Evolutionary conservation across 768 basidiomycete genomes (phyloP).

Genomic region (Pleurotus tuoliensis): DNA sequence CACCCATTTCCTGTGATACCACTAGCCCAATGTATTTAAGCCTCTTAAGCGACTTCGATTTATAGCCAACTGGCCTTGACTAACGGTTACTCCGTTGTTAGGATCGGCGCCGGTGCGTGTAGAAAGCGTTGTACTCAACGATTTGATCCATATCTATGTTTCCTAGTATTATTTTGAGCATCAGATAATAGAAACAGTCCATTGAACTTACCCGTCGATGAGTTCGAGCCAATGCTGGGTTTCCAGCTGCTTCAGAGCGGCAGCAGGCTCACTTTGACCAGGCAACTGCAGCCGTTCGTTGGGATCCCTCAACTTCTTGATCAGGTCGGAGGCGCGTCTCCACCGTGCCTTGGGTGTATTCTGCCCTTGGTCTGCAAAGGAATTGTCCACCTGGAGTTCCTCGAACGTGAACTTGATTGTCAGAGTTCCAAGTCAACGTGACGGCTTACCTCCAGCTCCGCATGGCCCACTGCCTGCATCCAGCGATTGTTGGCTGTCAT

Average conservation of each 20-base stretch:
- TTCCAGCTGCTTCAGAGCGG: slow-evolving; percentile 45
- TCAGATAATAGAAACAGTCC: neutral
- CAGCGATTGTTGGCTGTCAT: slow-evolving; percentile 28
- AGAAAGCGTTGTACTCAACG: slow-evolving; percentile 30
- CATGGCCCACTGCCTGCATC: slow-evolving; percentile 34
- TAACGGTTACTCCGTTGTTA: slow-evolving; percentile 15
- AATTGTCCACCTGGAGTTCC: slow-evolving; percentile 21
- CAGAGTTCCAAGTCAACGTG: no score
- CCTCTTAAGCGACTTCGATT: no score
- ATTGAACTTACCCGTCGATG: slow-evolving; percentile 44
- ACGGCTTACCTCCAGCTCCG: slow-evolving; percentile 30
- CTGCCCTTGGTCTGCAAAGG: slow-evolving; percentile 34
- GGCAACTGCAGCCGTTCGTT: slow-evolving; percentile 31
- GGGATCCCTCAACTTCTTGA: slow-evolving; percentile 38
- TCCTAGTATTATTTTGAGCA: slow-evolving; percentile 25
- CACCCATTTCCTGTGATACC: slow-evolving; percentile 58
- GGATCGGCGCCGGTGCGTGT: neutral
- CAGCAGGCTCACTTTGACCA: slow-evolving; percentile 25
- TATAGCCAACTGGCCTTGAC: slow-evolving; percentile 34
- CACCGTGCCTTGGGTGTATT: slow-evolving; percentile 45
- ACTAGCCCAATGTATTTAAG: slow-evolving; percentile 25
- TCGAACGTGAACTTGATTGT: slow-evolving; percentile 18
- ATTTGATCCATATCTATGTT: slow-evolving; percentile 63
- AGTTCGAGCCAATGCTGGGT: slow-evolving; percentile 65
- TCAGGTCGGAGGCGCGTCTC: slow-evolving; percentile 41